These are phyloP conservation scores for Wickerhamomyces subpelliculosus DNA, from an alignment of 805 yeast genomes.

Conservation along the genomic window DNA sequence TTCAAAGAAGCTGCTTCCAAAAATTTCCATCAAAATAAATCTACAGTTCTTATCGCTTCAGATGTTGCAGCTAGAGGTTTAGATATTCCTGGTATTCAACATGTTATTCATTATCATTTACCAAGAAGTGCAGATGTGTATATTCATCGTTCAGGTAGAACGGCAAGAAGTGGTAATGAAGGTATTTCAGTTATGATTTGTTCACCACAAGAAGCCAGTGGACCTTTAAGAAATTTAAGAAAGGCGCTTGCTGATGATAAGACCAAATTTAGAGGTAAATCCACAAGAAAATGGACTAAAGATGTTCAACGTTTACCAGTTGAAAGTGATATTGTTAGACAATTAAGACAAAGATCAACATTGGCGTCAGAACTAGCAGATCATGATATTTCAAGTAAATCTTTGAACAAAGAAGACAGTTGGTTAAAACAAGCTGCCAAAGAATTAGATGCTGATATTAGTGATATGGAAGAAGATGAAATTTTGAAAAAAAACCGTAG, in stretches of 20 bases:
- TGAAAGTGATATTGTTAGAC: constrained; percentile 66
- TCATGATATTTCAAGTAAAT: constrained; percentile 51
- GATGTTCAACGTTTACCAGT: constrained; percentile 67
- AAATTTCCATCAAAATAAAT: constrained; percentile 34
- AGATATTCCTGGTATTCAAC: constrained; percentile 85
- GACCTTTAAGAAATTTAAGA: constrained; percentile 74
- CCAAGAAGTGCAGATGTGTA: constrained; percentile 94
- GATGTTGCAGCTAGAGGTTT: constrained; percentile 98
- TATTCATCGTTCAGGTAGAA: constrained; percentile 94
- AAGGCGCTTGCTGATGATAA: constrained; percentile 39
- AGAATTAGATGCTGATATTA: constrained; percentile 75
- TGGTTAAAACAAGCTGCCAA: constrained; percentile 92
- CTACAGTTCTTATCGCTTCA: constrained; percentile 78
- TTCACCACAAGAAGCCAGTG: constrained; percentile 89
- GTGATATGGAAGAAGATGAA: constrained; percentile 68
- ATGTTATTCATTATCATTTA: constrained; percentile 91
- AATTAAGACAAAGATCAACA: constrained; percentile 59
- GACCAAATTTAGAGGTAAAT: constrained; percentile 21
- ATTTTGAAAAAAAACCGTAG: constrained; percentile 55
- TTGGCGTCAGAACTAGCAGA: constrained; percentile 75
- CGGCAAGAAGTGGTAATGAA: constrained; percentile 90
- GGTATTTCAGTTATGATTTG: constrained; percentile 95
- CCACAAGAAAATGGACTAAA: constrained; percentile 39
- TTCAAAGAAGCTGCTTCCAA: constrained; percentile 48
- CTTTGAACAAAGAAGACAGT: constrained; percentile 57